Evolutionary conservation across 129 eudicot genomes (phyloP), one percentile per base, ranked within the genome.

Genomic region (Calendula officinalis): DNA sequence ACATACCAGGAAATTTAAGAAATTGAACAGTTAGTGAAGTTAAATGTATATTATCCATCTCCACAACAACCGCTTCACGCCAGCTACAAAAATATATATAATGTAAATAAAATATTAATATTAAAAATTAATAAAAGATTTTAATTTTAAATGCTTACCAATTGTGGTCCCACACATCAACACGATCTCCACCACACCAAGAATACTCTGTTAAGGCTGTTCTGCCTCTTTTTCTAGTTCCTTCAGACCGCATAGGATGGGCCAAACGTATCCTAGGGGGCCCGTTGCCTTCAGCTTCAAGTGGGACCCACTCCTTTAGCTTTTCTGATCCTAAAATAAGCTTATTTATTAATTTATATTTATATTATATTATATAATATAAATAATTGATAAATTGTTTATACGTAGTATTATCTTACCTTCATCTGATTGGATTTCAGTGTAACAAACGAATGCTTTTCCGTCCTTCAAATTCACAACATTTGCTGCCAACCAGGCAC

Each of bases 1-100:
- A 67, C 64, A 46, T 81, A 94, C 99, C 99, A 79, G 94, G n/a
- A n/a, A n/a, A n/a, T n/a, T n/a, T n/a, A n/a, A n/a, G 82, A 76
- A 94, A 83, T 61, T 79, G 83, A 60, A 94, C 81, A 45, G 75
- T 77, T 16, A 88, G 62, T 37, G 89, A 60, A 51, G 89, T 81
- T 66, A 70, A 79, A 71, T 88, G 95, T 44, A 71, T 85, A 72
- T 77, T 76, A 68, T 79, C 73, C 58, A 75, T 85, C 68, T 88
- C 99, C 51, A 86, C 50, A 9, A 94, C 81, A 53, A 83, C 67
- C 30, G 97, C 99, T 76, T 94, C 99, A 27, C 89, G 66, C 99
- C 99, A 94, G 86, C 99, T 94, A 78, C 56, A 82, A 12, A 32
- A 71, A 30, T 39, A 43, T 49, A 37, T 30, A 27, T 38, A 49